Base-by-base conservation (phyloP, 352 stramenopile species). In the Phytophthora sansomeana region DNA sequence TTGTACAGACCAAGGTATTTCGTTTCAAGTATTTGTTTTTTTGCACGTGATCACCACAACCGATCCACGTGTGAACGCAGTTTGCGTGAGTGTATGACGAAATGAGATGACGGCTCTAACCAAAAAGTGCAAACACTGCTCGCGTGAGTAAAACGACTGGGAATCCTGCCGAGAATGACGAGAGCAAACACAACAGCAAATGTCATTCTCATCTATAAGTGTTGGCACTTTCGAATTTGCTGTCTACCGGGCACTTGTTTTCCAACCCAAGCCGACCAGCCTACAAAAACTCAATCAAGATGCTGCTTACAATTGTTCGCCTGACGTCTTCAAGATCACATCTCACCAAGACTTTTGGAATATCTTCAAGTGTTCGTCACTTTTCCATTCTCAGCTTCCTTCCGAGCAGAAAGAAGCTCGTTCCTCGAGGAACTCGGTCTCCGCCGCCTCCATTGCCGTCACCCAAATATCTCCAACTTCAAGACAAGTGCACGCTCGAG, bases 401-500 rank as follows among this genome's bases (percentile, higher is more conserved):
- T 48, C 50, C 58, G 5, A 32, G 41, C n/a, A 38, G 17, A 38
- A 67, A 56, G 41, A 50, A 62, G 14, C 59, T 56, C 11, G 13
- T 57, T 36, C 39, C 39, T n/a, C 39, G 59, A 42, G 59, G 28
- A 14, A 49, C 26, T 50, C 68, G 63, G 10, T 17, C 62, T 17
- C 43, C 51, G n/a, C 71, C 71, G 29, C 62, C 48, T 9, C 59
- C 64, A 16, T 58, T 81, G 1, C 70, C 67, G 3, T n/a, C 60
- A 30, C 63, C 66, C 4, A 51, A 56, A 24, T 61, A 52, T 11
- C 24, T 79, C 36, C 44, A 73, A 1, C 36, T 78, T 3, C 47
- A 67, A 26, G 55, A 65, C 13, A 59, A 55, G 24, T 81, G 69
- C 58, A 54, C 59, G 7, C 33, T 78, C 50, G 64, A 76, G 56